Evolutionary conservation across 1,284 basidiomycete species (phyloP).

Genomic region (Cryptococcus wingfieldii): DNA sequence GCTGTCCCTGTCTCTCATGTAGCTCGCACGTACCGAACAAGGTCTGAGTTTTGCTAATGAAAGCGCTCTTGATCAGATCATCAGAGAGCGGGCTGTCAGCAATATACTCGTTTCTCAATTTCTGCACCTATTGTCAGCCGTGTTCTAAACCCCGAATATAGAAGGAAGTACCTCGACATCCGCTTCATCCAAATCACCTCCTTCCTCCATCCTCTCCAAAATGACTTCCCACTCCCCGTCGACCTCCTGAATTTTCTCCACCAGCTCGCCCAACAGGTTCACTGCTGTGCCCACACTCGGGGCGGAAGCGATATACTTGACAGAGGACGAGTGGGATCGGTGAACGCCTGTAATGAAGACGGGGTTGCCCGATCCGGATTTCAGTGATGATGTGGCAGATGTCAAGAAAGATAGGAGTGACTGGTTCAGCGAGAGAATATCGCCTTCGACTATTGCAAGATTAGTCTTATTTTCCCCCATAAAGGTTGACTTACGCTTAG

Average conservation of each 20-base stretch:
- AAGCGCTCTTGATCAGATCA: constrained; percentile 56
- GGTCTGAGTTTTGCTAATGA: constrained; percentile 10
- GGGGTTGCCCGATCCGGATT: constrained; percentile 33
- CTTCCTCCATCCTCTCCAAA: constrained; percentile 24
- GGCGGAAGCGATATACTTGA: constrained; percentile 30
- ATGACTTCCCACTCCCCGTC: constrained; percentile 28
- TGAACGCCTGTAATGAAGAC: constrained; percentile 38
- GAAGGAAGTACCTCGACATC: constrained; percentile 16
- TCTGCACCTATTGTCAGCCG: constrained; percentile 2
- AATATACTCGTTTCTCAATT: constrained; percentile 52
- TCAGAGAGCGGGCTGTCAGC: constrained; percentile 62
- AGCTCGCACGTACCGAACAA: constrained; percentile 23
- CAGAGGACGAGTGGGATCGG: constrained; percentile 16
- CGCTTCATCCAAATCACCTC: constrained; percentile 18
- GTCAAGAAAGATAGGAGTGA: constrained; percentile 36
- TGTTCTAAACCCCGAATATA: background rate
- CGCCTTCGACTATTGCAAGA: constrained; percentile 10
- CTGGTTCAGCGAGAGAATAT: constrained; percentile 39
- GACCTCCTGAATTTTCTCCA: constrained; percentile 30
- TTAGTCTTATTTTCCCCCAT: background rate
- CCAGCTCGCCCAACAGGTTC: constrained; percentile 32
- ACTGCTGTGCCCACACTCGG: constrained; percentile 31
- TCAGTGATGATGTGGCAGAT: constrained; percentile 32
- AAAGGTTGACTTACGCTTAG: constrained; percentile 17
- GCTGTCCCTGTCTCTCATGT: background rate